A percentile compares a stretch with the other conserved stretches of the same genome.
These are phyloP conservation scores for Trichoderma reesei DNA, from an alignment of 495 filamentous ascomycete genomes.

Conservation along the genomic window DNA sequence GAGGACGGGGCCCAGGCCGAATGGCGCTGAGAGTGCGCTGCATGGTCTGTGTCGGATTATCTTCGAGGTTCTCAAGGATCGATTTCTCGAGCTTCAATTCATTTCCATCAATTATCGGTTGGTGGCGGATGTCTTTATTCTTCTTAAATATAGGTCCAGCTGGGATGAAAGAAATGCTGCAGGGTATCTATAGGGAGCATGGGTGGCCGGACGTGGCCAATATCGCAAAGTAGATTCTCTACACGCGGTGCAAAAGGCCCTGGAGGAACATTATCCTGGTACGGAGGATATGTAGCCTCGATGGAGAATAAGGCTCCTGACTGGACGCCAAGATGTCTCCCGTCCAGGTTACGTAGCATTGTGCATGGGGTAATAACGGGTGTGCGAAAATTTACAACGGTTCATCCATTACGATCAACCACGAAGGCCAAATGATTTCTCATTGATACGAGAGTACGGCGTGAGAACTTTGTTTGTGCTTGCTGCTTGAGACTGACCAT, in stretches of 20 bases:
- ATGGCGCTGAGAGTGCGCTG: constrained; percentile 12
- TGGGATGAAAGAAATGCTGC: constrained; percentile 11
- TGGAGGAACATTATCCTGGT: background rate
- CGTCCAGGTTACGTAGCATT: no score
- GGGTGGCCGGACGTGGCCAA: constrained; percentile 16
- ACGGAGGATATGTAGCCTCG: background rate
- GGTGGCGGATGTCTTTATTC: background rate
- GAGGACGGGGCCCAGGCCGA: constrained; percentile 12
- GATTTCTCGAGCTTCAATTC: constrained; percentile 12
- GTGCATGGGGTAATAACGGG: no score
- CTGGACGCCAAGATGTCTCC: no score
- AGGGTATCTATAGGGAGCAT: constrained; percentile 15
- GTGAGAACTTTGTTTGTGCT: no score
- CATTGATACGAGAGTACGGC: no score
- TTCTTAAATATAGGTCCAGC: background rate
- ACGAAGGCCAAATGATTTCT: no score
- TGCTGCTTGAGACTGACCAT: no score
- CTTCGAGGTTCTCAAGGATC: constrained; percentile 17
- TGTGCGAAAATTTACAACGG: no score
- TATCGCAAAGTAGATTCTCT: constrained; percentile 18
- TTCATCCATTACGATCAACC: no score
- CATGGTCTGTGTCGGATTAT: constrained; percentile 17
- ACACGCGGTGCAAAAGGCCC: constrained; percentile 10
- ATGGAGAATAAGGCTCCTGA: no score
- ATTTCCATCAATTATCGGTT: background rate